Evolutionary conservation across 768 basidiomycete species (phyloP).

Genomic region (Pulveroboletus sp.): DNA sequence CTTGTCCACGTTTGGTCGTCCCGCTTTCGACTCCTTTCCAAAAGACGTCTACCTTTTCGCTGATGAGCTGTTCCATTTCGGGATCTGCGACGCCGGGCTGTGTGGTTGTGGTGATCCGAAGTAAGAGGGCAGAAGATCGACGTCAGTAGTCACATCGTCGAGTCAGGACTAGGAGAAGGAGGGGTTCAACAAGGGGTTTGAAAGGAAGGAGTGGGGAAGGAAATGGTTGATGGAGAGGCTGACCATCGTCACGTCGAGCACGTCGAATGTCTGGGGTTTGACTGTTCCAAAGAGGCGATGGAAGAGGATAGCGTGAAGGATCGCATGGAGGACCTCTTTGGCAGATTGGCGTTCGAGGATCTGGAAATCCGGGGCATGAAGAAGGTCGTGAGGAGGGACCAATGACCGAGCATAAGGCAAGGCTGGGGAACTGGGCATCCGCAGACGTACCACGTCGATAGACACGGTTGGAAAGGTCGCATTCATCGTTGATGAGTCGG

Average conservation of each 20-base stretch:
- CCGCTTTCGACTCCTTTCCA: slow-evolving; percentile 72
- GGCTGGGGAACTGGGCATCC: not conserved
- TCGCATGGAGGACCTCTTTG: slow-evolving; percentile 68
- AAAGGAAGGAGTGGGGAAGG: not conserved
- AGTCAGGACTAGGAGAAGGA: not conserved
- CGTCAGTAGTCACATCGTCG: not conserved
- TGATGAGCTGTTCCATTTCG: slow-evolving; percentile 65
- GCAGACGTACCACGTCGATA: slow-evolving; percentile 27
- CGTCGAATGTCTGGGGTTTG: slow-evolving; percentile 71
- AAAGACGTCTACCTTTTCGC: slow-evolving; percentile 72
- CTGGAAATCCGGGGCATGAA: slow-evolving; percentile 34
- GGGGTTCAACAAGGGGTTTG: not conserved
- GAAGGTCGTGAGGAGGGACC: not conserved
- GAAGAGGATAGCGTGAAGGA: slow-evolving; percentile 80
- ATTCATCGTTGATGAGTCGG: slow-evolving; percentile 20
- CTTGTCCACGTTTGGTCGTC: slow-evolving; percentile 64
- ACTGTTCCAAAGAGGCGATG: slow-evolving; percentile 79
- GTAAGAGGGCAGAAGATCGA: not conserved
- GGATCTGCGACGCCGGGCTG: slow-evolving; percentile 77
- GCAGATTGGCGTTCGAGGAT: slow-evolving; percentile 66
- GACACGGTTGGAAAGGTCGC: slow-evolving; percentile 24
- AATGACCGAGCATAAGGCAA: not conserved
- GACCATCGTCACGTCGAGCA: slow-evolving; percentile 83
- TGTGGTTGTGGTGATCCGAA: not conserved
- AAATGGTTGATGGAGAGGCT: slow-evolving; percentile 13